Evolutionary conservation across 1,139 yeast species (phyloP), one percentile per base, ranked within the genome.

Genomic region (Kodamaea ohmeri): DNA sequence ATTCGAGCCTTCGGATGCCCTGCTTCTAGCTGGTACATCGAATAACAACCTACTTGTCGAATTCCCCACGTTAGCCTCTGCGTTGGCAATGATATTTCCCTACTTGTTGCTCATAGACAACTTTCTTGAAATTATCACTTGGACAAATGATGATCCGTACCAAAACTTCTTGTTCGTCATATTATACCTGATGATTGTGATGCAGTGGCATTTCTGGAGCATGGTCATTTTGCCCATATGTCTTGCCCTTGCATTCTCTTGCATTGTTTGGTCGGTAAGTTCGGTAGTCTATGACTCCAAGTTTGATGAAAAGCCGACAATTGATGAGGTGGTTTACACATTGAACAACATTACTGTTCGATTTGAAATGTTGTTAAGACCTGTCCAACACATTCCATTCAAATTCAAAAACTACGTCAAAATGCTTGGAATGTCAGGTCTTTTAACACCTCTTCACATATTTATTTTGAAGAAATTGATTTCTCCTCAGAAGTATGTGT

Each of bases 111-210:
- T 76, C 30, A 54, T 68, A 32, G 80, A 77, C 51, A 59, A 64
- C 32, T 43, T 68, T 6, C 54, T 77, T 20, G 75, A 72, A 34
- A 53, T 73, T 6, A 46, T 74, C 14, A 75, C 81, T 1, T 77
- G 83, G 83, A 76, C 82, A 2, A 73, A 75, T 45, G 71, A 66
- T 2, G 76, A 75, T 40, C 73, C 70, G 4, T 74, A 71, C 47
- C 63, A 65, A 42, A 76, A 76, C 47, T 65, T 73, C 41, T 51
- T 75, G n/a, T 35, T 70, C 3, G 60, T 75, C 35, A 67, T 68
- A 4, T 41, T 52, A 0, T 72, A 69, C 46, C 61, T 72, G 18
- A 56, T 66, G 16, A 32, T 68, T 2, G 67, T 75, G n/a, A 50
- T 66, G 52, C 68, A 73, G 49, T 76, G 82, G 81, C 46, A 58